phyloP scores from a whole-genome alignment of 2,329 filamentous ascomycete genomes.

The Setomelanomma holmii region DNA sequence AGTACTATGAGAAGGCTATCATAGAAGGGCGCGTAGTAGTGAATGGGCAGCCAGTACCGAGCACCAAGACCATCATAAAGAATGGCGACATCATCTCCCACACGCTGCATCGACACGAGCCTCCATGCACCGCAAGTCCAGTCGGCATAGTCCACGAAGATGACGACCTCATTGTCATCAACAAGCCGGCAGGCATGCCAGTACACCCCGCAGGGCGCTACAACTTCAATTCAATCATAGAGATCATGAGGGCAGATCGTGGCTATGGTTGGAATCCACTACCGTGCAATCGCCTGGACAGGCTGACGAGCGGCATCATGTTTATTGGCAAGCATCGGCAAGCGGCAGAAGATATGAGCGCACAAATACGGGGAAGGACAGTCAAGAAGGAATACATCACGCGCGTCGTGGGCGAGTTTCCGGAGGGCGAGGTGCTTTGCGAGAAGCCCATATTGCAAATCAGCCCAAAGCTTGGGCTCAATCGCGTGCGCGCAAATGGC shows the following conservation, averaged over 20 bases:
- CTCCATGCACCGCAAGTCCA: conserved; percentile 81
- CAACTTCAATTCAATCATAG: conserved; percentile 91
- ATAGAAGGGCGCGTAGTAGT: conserved; percentile 78
- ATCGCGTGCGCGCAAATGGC: conserved; percentile 90
- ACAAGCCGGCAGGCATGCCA: conserved; percentile 93
- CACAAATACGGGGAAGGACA: conserved; percentile 78
- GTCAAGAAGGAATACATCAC: conserved; percentile 97
- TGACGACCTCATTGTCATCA: conserved; percentile 91
- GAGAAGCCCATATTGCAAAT: conserved; percentile 94
- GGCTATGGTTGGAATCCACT: conserved; percentile 65
- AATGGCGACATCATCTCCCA: conserved; percentile 94
- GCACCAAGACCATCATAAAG: conserved; percentile 72
- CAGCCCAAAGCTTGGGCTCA: conserved; percentile 92
- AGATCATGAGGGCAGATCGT: conserved; percentile 86
- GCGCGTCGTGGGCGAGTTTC: conserved; percentile 88
- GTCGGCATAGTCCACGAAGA: conserved; percentile 90
- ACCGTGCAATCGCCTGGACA: conserved; percentile 91
- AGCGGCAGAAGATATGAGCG: conserved; percentile 77
- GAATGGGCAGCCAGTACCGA: conserved; percentile 74
- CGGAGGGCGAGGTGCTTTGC: conserved; percentile 88
- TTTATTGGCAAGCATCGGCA: conserved; percentile 89
- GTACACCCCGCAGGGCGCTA: conserved; percentile 96
- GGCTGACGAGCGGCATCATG: conserved; percentile 96
- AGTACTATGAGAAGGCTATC: conserved; percentile 87
- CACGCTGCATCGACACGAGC: conserved; percentile 93